A percentile compares a stretch with the other conserved stretches of the same genome.
Evolutionary conservation across 441 rosid species (phyloP).

Genomic region (Macaranga tanarius): DNA sequence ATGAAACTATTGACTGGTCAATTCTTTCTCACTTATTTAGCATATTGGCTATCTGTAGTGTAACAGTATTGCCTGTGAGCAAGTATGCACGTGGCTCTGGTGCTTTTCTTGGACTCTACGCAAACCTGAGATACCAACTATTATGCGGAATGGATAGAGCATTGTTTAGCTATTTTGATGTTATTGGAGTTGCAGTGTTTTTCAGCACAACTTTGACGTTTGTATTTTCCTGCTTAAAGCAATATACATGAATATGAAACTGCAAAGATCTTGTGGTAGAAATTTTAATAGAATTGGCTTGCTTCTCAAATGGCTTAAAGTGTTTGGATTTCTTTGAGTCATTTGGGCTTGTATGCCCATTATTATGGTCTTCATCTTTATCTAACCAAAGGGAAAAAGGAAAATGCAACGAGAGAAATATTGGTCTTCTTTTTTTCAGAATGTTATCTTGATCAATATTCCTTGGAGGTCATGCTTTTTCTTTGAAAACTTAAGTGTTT

Average conservation of each 20-base stretch:
- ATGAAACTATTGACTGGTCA: constrained; percentile 13
- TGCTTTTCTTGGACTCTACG: too few relatives aligned
- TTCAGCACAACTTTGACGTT: too few relatives aligned
- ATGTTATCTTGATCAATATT: too few relatives aligned
- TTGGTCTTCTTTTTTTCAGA: too few relatives aligned
- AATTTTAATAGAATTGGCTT: not conserved
- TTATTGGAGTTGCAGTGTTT: too few relatives aligned
- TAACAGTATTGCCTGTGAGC: constrained; percentile 70
- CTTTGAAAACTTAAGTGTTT: too few relatives aligned
- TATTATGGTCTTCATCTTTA: too few relatives aligned
- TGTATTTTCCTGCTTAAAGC: constrained; percentile 18
- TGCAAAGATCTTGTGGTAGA: not conserved
- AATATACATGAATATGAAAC: not conserved
- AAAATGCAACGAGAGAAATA: too few relatives aligned
- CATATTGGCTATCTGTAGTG: constrained; percentile 90
- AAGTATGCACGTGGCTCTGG: constrained; percentile 79
- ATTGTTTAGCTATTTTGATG: too few relatives aligned
- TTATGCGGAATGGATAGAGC: too few relatives aligned
- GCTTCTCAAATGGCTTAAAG: not conserved
- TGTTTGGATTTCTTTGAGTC: not conserved
- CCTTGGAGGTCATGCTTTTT: not conserved
- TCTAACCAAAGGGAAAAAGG: too few relatives aligned
- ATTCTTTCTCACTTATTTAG: constrained; percentile 23
- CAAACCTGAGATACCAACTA: too few relatives aligned
- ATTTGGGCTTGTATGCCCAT: not conserved